Percentiles rank a stretch among this genome's conserved stretches.
These are phyloP conservation scores for Ustilago lituana DNA, from an alignment of 1,284 basidiomycete genomes.

Conservation along the genomic window DNA sequence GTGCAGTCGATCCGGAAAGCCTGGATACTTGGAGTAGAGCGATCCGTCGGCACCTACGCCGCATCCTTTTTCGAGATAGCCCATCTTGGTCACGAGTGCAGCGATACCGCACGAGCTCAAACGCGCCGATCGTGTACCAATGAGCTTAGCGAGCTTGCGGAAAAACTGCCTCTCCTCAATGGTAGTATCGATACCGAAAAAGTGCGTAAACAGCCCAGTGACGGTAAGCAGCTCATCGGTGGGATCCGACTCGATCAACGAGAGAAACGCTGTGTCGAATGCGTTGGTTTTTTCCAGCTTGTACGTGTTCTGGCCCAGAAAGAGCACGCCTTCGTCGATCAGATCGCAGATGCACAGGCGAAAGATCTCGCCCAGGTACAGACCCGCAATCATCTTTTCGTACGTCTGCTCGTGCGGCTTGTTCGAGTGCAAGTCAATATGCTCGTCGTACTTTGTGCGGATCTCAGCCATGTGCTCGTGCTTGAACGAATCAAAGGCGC, in stretches of 20 bases:
- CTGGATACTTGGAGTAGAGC: constrained; percentile 64
- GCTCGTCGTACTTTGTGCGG: constrained; percentile 90
- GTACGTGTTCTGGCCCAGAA: constrained; percentile 95
- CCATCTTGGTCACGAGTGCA: constrained; percentile 64
- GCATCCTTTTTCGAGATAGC: constrained; percentile 60
- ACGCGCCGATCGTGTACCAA: constrained; percentile 64
- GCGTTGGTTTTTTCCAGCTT: constrained; percentile 90
- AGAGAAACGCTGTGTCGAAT: constrained; percentile 97
- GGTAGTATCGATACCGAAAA: constrained; percentile 65
- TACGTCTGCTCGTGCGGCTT: constrained; percentile 96
- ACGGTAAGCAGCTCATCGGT: constrained; percentile 98
- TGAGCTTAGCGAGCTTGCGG: constrained; percentile 76
- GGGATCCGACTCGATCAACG: constrained; percentile 95
- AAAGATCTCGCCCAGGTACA: constrained; percentile 96
- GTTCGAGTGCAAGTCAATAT: constrained; percentile 92
- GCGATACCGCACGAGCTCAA: constrained; percentile 64
- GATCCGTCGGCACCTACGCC: constrained; percentile 62
- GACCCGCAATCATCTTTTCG: constrained; percentile 97
- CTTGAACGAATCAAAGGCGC: constrained; percentile 95
- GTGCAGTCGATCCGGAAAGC: constrained; percentile 63
- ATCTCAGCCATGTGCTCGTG: constrained; percentile 83
- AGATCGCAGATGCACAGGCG: constrained; percentile 92
- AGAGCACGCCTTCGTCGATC: constrained; percentile 94
- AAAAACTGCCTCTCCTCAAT: constrained; percentile 64
- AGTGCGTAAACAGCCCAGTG: constrained; percentile 84